Conservation (phyloP, 257 asterid species). For the Gynochthodes officinalis region DNA sequence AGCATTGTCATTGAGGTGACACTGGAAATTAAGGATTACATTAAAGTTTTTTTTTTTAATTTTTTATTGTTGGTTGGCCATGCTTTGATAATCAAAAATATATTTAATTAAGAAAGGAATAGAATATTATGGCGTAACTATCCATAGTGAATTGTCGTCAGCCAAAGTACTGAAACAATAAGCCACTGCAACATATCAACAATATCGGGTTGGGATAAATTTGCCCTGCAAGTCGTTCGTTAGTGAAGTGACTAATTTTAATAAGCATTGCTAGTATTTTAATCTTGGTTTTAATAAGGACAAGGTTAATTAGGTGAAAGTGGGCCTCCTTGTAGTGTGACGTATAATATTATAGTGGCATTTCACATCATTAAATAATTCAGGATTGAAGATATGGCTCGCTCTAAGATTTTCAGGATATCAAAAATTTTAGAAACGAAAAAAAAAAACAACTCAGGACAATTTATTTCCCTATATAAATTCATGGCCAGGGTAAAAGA, state of each 20-base stretch:
- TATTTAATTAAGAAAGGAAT: background rate
- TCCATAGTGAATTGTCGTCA: conserved; percentile 7
- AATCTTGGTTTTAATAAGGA: background rate
- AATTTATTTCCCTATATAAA: too few relatives aligned
- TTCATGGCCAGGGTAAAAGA: too few relatives aligned
- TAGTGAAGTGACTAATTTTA: background rate
- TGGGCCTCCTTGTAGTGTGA: background rate
- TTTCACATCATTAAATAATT: background rate
- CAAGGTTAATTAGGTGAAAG: conserved; percentile 2
- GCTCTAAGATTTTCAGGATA: too few relatives aligned
- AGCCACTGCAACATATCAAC: background rate
- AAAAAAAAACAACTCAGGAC: too few relatives aligned
- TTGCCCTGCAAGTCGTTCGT: background rate
- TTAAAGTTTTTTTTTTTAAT: too few relatives aligned
- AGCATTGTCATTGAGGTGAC: conserved; percentile 20
- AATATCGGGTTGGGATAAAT: background rate
- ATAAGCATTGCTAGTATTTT: too few relatives aligned
- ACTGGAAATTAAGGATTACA: conserved; percentile 12
- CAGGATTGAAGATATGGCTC: background rate
- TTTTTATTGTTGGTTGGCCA: too few relatives aligned
- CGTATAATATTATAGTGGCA: background rate
- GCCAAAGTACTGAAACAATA: background rate
- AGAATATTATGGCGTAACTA: background rate
- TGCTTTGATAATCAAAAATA: too few relatives aligned
- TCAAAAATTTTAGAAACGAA: too few relatives aligned